A percentile compares a stretch with the other conserved stretches of the same genome.
Evolutionary conservation across 2,329 filamentous ascomycete genomes (phyloP).

Genomic region (Fusarium pseudograminearum): DNA sequence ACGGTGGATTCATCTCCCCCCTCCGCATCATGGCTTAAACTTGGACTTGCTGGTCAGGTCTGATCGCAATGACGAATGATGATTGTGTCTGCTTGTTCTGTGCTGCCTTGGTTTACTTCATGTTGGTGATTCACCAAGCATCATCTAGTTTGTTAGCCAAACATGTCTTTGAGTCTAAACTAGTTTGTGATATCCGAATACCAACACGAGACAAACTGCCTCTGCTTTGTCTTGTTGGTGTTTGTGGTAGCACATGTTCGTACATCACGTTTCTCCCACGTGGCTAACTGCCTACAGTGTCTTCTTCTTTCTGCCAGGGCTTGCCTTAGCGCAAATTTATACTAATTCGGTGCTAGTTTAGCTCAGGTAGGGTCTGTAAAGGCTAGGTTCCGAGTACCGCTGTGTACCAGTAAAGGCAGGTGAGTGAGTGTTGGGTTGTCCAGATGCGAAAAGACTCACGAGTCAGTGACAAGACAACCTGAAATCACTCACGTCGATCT

Average conservation of each 20-base stretch:
- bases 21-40: not conserved
- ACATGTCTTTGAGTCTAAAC: not conserved
- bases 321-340: not conserved
- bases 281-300: slow-evolving; percentile 37
- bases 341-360: not conserved
- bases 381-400: not conserved
- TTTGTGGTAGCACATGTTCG: slow-evolving; percentile 13
- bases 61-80: not conserved
- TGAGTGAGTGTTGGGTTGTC: not conserved
- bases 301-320: slow-evolving; percentile 5
- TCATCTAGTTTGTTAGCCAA: not conserved
- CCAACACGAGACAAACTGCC: not conserved
- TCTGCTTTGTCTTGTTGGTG: not conserved
- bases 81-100: not conserved
- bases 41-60: not conserved
- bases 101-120: not conserved
- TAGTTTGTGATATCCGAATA: not conserved
- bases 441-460: slow-evolving; percentile 21
- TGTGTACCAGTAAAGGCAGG: not conserved
- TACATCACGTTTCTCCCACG: slow-evolving; percentile 44
- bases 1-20: slow-evolving; percentile 10
- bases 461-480: slow-evolving; percentile 34
- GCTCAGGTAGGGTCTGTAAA: not conserved
- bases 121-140: not conserved
- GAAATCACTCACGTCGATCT: slow-evolving; percentile 46